Evolutionary conservation across 2,329 filamentous ascomycete species (phyloP), one percentile per base, ranked within the genome.

Genomic region (Epichloe coenophiala): DNA sequence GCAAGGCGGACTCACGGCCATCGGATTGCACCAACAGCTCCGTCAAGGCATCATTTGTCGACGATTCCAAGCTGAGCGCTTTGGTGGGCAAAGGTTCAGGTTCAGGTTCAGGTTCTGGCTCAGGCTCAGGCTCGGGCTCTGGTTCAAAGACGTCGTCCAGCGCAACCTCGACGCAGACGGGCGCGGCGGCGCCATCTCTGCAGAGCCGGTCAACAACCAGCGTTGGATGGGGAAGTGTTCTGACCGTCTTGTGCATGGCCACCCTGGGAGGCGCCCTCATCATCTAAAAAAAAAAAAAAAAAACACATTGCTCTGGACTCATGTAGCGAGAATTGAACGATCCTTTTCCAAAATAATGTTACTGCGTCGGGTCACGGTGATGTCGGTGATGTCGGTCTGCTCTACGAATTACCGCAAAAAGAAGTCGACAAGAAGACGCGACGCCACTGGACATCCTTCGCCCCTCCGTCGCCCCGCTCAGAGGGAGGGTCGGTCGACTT

Each of bases 21-120:
- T 62, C 65, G 23, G 54, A 59, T 3, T 71, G 68, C 62, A 63
- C 55, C 23, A 71, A 71, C 59, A 60, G 63, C 23, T 61, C 45
- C 35, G 53, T 66, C 48, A 62, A 57, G 33, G 62, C 54, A 31
- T 63, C 54, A 50, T 65, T 66, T 54, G 55, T 51, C 58, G 54
- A 55, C 54, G 68, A 71, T 54, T 23, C 57, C 19, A 56, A 61
- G 39, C 65, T 71, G 31, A 57, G 62, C 0, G 65, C 65, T 1
- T 63, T 70, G 5, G 58, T 69, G 12, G 54, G 54, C 54, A 53
- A 55, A 41, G 45, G 51, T 21, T 41, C 51, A 40, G 48, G 53
- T 17, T 41, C 51, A 33, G 45, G 31, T 19, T 38, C 46, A 9
- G 2, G 23, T 0, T 27, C 51, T 21, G n/a, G 8, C 3, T 27